Percentiles rank a stretch among this genome's conserved stretches.
phyloP scores from a whole-genome alignment of 305 asterid species.

The Fraxinus floribunda region DNA sequence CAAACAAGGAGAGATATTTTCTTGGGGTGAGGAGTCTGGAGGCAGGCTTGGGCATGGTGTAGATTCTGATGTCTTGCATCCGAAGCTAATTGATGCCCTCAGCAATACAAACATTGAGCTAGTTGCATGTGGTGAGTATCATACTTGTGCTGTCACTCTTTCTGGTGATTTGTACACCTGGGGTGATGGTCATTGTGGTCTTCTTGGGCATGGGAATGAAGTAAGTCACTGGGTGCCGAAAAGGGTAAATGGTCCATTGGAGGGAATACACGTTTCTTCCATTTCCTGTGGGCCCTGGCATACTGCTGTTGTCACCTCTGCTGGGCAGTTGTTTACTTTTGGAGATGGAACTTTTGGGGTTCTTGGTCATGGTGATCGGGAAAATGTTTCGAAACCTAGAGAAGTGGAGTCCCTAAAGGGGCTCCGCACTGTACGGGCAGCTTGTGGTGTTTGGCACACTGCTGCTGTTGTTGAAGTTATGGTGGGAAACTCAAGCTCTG shows the following conservation, averaged over 20 bases:
- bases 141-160: slow-evolving; percentile 73
- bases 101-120: slow-evolving; percentile 66
- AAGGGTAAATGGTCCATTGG: slow-evolving; percentile 63
- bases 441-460: slow-evolving; percentile 91
- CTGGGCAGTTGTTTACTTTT: slow-evolving; percentile 71
- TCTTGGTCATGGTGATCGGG: slow-evolving; percentile 80
- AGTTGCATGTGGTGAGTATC: slow-evolving; percentile 87
- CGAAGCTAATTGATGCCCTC: slow-evolving; percentile 61
- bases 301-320: slow-evolving; percentile 65
- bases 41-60: slow-evolving; percentile 91
- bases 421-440: slow-evolving; percentile 54
- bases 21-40: slow-evolving; percentile 94
- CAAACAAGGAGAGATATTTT: slow-evolving; percentile 83
- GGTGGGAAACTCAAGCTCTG: slow-evolving; percentile 50
- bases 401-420: slow-evolving; percentile 70
- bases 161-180: slow-evolving; percentile 85
- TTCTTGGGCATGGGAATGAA: slow-evolving; percentile 84
- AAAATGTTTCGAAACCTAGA: slow-evolving; percentile 51
- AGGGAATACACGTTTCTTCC: slow-evolving; percentile 74
- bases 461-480: slow-evolving; percentile 81
- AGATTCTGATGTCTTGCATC: slow-evolving; percentile 66
- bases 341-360: slow-evolving; percentile 92
- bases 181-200: slow-evolving; percentile 96
- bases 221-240: slow-evolving; percentile 94
- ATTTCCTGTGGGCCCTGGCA: slow-evolving; percentile 95